Percentiles rank a stretch among this genome's conserved stretches.
phyloP scores from a whole-genome alignment of 495 filamentous ascomycete genomes.

The Daldinia childiae region DNA sequence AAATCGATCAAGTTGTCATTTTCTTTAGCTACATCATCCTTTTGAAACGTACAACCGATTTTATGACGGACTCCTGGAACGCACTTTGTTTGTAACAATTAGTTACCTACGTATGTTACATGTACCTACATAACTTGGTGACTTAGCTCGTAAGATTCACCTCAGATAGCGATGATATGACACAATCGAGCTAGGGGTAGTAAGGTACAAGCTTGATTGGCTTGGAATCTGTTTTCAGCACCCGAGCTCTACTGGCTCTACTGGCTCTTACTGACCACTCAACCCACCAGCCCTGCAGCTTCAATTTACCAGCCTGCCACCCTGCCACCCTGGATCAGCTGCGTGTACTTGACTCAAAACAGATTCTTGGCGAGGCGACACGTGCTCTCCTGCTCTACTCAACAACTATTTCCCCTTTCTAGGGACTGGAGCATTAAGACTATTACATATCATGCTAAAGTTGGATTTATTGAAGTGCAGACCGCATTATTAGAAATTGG shows the following conservation, averaged over 20 bases:
- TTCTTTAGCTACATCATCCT: background rate
- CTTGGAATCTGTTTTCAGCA: background rate
- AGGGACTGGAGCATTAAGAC: background rate
- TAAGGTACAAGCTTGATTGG: slow-evolving; percentile 27
- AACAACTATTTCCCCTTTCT: background rate
- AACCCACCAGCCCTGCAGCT: slow-evolving; percentile 30
- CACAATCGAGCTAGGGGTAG: slow-evolving; percentile 39
- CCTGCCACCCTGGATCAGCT: slow-evolving; percentile 4
- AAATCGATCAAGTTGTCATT: background rate
- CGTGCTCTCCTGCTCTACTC: slow-evolving; percentile 33
- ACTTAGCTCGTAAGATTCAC: slow-evolving; percentile 14
- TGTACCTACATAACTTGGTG: too few relatives aligned
- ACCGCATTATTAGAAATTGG: background rate
- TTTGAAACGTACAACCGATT: background rate
- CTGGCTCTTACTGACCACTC: slow-evolving; percentile 10
- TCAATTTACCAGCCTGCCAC: slow-evolving; percentile 16
- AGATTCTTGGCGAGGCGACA: slow-evolving; percentile 28
- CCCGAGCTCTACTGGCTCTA: slow-evolving; percentile 26
- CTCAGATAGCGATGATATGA: slow-evolving; percentile 44
- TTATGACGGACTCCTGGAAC: background rate
- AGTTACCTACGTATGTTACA: background rate
- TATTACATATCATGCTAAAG: background rate
- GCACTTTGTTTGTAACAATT: background rate
- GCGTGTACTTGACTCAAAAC: slow-evolving; percentile 31
- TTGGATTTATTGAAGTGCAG: background rate